A percentile compares a stretch with the other conserved stretches of the same genome.
phyloP scores from a whole-genome alignment of 2,329 filamentous ascomycete genomes.

The Fusarium tjaetaba region DNA sequence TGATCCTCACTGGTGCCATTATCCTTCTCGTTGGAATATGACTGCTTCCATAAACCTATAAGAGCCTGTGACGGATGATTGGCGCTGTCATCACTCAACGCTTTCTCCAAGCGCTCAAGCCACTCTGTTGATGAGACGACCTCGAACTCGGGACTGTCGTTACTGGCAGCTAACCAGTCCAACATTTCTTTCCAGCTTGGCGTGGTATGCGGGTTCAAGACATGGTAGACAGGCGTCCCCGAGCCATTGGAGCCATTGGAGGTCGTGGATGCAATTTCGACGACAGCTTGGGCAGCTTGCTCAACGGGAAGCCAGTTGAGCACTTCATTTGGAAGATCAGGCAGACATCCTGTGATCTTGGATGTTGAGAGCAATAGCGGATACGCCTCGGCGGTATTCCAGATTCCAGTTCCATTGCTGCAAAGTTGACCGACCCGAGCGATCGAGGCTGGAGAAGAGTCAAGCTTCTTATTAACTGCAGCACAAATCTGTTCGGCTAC shows the following conservation, averaged over 20 bases:
- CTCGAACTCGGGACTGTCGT: background rate
- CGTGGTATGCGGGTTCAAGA: slow-evolving; percentile 33
- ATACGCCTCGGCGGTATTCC: slow-evolving; percentile 63
- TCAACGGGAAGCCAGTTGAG: slow-evolving; percentile 63
- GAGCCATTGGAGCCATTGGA: background rate
- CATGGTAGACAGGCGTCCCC: slow-evolving; percentile 30
- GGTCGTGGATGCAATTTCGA: slow-evolving; percentile 46
- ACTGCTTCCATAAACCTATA: slow-evolving; percentile 36
- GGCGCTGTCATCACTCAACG: background rate
- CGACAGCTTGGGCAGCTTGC: slow-evolving; percentile 52
- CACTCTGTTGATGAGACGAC: slow-evolving; percentile 19
- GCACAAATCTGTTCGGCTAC: slow-evolving; percentile 53
- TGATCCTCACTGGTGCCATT: no score
- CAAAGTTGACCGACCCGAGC: slow-evolving; percentile 62
- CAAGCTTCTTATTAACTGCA: slow-evolving; percentile 39
- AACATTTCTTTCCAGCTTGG: slow-evolving; percentile 38
- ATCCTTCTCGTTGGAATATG: background rate
- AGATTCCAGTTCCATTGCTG: slow-evolving; percentile 58
- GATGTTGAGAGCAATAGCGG: slow-evolving; percentile 61
- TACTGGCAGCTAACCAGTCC: slow-evolving; percentile 22
- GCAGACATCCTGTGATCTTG: slow-evolving; percentile 50
- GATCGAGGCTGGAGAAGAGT: slow-evolving; percentile 39
- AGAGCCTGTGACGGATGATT: slow-evolving; percentile 39
- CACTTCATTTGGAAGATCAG: slow-evolving; percentile 33
- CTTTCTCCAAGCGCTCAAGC: slow-evolving; percentile 27